Evolutionary conservation across 768 basidiomycete genomes (phyloP).

Genomic region (Grammothele lineata): DNA sequence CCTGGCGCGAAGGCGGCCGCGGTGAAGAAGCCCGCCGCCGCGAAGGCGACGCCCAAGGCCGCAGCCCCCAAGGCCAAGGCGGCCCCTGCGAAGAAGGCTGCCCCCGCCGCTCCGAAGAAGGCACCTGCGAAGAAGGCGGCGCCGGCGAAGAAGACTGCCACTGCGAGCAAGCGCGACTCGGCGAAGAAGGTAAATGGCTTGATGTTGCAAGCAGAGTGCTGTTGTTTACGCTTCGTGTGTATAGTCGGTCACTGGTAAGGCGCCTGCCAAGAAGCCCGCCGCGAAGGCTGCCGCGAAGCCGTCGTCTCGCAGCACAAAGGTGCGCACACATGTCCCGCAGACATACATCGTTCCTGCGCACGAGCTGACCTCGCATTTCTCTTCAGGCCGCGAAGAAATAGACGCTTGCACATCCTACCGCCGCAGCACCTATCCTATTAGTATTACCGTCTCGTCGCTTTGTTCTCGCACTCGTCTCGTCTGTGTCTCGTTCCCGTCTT

Average conservation of each 20-base stretch:
- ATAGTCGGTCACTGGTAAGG: constrained; percentile 16
- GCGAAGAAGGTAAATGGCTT: constrained; percentile 70
- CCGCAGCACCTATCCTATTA: neutral
- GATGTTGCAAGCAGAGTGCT: too few species aligned
- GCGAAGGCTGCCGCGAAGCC: neutral
- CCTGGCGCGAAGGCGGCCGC: constrained; percentile 34
- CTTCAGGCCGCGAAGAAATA: constrained; percentile 10
- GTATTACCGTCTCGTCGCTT: neutral
- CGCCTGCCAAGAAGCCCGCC: constrained; percentile 6
- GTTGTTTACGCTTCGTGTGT: too few species aligned
- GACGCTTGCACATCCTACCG: neutral
- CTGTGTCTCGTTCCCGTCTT: neutral
- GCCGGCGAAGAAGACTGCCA: constrained; percentile 32
- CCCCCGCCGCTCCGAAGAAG: constrained; percentile 25
- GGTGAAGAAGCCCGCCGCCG: neutral
- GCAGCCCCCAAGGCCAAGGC: constrained; percentile 13
- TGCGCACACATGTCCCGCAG: neutral
- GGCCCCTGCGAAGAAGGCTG: constrained; percentile 2
- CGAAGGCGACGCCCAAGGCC: constrained; percentile 18
- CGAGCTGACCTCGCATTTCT: too few species aligned
- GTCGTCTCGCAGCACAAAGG: constrained; percentile 8
- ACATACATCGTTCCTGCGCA: neutral
- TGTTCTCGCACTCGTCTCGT: neutral
- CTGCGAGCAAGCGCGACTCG: constrained; percentile 43
- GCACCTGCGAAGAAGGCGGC: constrained; percentile 37